Percentiles rank a stretch among this genome's conserved stretches.
These are phyloP conservation scores for Aspergillus steynii DNA, from an alignment of 495 filamentous ascomycete genomes.

Conservation along the genomic window DNA sequence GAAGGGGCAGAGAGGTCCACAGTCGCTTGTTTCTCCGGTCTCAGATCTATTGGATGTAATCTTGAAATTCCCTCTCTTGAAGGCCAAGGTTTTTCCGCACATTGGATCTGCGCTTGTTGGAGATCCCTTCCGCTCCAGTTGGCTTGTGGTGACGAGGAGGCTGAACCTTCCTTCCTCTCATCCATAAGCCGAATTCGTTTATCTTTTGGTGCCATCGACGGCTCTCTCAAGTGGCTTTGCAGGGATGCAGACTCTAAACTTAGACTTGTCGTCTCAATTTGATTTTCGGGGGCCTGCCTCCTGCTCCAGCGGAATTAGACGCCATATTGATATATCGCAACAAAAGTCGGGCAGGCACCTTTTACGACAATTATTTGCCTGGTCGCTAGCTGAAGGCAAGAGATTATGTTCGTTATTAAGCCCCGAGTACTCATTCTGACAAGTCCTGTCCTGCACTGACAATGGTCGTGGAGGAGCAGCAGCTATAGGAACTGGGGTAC, in stretches of 20 bases:
- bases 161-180: background rate
- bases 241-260: background rate
- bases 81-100: background rate
- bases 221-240: background rate
- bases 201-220: background rate
- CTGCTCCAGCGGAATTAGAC: background rate
- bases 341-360: background rate
- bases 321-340: background rate
- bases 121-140: background rate
- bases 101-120: background rate
- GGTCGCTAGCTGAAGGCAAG: background rate
- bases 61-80: background rate
- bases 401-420: background rate
- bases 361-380: background rate
- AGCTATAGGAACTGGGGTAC: constrained; percentile 10
- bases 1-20: background rate
- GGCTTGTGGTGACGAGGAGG: background rate
- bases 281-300: background rate
- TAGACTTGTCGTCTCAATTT: background rate
- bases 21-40: background rate
- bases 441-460: background rate
- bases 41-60: background rate
- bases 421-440: background rate
- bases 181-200: background rate
- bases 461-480: constrained; percentile 5